Evolutionary conservation across 2,329 filamentous ascomycete species (phyloP).

Genomic region (Chrysosporium keratinophilum): DNA sequence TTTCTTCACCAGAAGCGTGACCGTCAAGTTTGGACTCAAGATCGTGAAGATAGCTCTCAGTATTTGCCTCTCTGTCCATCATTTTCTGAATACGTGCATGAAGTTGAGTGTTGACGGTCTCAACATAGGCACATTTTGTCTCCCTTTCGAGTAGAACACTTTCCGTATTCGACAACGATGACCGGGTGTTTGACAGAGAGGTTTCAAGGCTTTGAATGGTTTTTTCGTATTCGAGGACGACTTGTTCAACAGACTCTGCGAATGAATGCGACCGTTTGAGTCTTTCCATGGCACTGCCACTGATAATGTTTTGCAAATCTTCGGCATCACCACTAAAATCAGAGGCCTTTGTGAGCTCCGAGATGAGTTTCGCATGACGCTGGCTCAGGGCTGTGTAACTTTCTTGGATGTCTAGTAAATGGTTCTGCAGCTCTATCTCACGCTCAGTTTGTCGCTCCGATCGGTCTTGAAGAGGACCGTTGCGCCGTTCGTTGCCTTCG

Average conservation of each 20-base stretch:
- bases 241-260: constrained; percentile 87
- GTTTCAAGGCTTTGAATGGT: constrained; percentile 91
- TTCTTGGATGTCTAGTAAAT: constrained; percentile 83
- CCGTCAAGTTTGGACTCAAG: constrained; percentile 84
- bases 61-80: constrained; percentile 80
- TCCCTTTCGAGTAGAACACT: constrained; percentile 84
- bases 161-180: constrained; percentile 73
- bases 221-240: constrained; percentile 96
- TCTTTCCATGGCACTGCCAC: constrained; percentile 70
- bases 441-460: constrained; percentile 70
- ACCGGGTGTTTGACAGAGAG: constrained; percentile 77
- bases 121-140: constrained; percentile 82
- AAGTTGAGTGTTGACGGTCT: constrained; percentile 83
- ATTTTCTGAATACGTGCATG: constrained; percentile 86
- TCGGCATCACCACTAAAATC: constrained; percentile 46
- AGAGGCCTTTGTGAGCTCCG: constrained; percentile 78
- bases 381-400: constrained; percentile 86
- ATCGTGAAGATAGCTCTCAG: constrained; percentile 85
- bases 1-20: constrained; percentile 83
- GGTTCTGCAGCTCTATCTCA: constrained; percentile 84
- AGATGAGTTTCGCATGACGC: constrained; percentile 88
- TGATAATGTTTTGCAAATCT: constrained; percentile 45
- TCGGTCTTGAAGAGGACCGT: constrained; percentile 55
- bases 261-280: constrained; percentile 93
- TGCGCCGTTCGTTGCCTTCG: constrained; percentile 52